Base-by-base conservation (phyloP, 2,329 filamentous ascomycete species). In the Microcyclospora pomicola region DNA sequence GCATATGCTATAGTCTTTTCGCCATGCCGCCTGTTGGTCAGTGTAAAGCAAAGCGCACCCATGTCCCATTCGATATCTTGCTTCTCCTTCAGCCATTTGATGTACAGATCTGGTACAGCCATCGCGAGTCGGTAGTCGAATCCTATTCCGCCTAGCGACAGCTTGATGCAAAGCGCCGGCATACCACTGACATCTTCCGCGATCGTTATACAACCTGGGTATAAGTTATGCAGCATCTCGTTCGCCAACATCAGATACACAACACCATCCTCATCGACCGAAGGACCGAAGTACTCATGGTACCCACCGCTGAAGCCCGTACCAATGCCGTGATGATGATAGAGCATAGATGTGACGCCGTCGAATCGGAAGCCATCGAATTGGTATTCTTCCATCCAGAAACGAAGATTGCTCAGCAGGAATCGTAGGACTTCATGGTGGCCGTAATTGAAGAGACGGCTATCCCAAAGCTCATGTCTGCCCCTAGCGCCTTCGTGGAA, bases 341-440 rank as follows among this genome's bases (percentile, higher is more conserved):
- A 98, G 40, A 98, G 78, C 86, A 98, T 98, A 64, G 87, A 95
- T 1, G 91, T 98, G 37, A 98, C 91, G 47, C 91, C 91, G 50
- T 98, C 91, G 53, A 98, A 98, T 31, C 91, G 77, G 72, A 96
- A 98, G 15, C 91, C 91, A 56, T 98, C 91, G 56, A 98, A 96
- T 31, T 77, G 68, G 55, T 95, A 98, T 63, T 95, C 87, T 40
- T 96, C 88, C 87, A 98, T 96, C 87, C 91, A 98, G 67, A 94
- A 98, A 15, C 88, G 75, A 41, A 98, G 65, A 58, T 98, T 98
- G 60, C 87, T 95, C 16, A 98, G 69, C 33, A 98, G 67, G 64
- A 98, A 98, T n/a, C 91, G 76, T 58, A 96, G 61, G 15, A 98
- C 91, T 59, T 98, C 91, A 53, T 96, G 86, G 53, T 76, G 76